These are phyloP conservation scores for Diaporthe australafricana DNA, from an alignment of 2,329 filamentous ascomycete genomes.

Conservation along the genomic window DNA sequence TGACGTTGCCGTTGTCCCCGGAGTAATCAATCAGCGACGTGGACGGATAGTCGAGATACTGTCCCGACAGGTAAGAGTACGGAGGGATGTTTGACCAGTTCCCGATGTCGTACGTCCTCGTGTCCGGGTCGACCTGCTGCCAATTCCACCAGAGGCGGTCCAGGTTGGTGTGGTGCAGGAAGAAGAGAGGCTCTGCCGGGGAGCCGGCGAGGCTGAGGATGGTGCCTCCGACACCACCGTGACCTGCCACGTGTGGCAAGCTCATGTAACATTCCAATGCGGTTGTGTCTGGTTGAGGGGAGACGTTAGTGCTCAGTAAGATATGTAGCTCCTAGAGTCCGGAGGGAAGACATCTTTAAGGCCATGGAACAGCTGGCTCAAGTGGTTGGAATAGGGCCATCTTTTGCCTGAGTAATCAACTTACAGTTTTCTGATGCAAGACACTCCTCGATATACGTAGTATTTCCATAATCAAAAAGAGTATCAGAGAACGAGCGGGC, in stretches of 20 bases:
- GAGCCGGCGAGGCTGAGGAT: conserved; percentile 37
- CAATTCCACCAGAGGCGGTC: conserved; percentile 46
- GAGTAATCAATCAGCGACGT: conserved; percentile 6
- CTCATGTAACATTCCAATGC: conserved; percentile 41
- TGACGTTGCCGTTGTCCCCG: conserved; percentile 22
- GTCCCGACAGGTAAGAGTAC: conserved; percentile 1
- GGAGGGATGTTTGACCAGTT: conserved; percentile 30
- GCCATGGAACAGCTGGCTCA: conserved; percentile 35
- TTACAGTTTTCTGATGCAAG: conserved; percentile 22
- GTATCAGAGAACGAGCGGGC: conserved; percentile 19
- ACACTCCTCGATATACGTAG: conserved; percentile 19
- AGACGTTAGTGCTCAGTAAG: neutral
- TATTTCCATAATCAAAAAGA: conserved; percentile 14
- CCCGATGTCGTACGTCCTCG: conserved; percentile 2
- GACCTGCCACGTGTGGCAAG: conserved; percentile 41
- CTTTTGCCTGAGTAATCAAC: conserved; percentile 40
- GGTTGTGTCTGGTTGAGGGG: neutral
- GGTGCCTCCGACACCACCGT: conserved; percentile 40
- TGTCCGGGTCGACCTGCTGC: conserved; percentile 40
- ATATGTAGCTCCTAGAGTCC: neutral
- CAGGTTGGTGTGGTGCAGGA: conserved; percentile 46
- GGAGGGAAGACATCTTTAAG: neutral
- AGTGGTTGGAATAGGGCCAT: conserved; percentile 40
- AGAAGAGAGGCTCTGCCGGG: conserved; percentile 51
- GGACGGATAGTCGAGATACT: neutral